A percentile compares a stretch with the other conserved stretches of the same genome.
These are phyloP conservation scores for Aristolochia fimbriata DNA, from an alignment of 164 flowering plant genomes.

Conservation along the genomic window DNA sequence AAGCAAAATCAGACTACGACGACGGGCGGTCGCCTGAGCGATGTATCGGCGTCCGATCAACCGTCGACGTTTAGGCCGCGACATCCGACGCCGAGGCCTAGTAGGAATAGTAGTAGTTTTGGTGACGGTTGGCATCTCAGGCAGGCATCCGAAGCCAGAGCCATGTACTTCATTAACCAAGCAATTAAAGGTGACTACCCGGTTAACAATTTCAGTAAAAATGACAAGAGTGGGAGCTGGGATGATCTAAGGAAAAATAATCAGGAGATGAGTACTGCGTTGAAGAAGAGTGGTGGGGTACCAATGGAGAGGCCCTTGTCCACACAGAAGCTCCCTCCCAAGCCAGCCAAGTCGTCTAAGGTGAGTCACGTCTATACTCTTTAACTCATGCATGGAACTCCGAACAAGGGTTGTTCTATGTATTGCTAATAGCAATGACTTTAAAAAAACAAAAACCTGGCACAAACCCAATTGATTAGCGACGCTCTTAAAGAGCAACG, in stretches of 20 bases:
- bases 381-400: too few relatives aligned
- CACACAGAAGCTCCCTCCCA: slow-evolving; percentile 39
- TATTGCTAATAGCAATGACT: too few relatives aligned
- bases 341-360: slow-evolving; percentile 38
- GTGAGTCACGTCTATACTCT: too few relatives aligned
- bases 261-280: not conserved
- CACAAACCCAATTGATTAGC: too few relatives aligned
- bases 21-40: slow-evolving; percentile 5
- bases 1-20: slow-evolving; percentile 25
- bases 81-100: slow-evolving; percentile 8
- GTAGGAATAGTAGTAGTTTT: too few relatives aligned
- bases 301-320: slow-evolving; percentile 17
- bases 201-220: slow-evolving; percentile 26
- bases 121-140: slow-evolving; percentile 21
- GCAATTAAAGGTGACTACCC: slow-evolving; percentile 73
- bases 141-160: slow-evolving; percentile 49
- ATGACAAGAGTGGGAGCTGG: slow-evolving; percentile 18
- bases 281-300: too few relatives aligned
- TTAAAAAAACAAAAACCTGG: too few relatives aligned
- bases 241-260: slow-evolving; percentile 33
- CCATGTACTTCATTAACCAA: slow-evolving; percentile 80
- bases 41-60: not conserved
- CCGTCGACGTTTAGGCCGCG: slow-evolving; percentile 3
- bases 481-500: too few relatives aligned
- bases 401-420: too few relatives aligned